Percentiles rank a stretch among this genome's conserved stretches.
Conservation (phyloP, 768 basidiomycete species). For the Grammothele lineata region DNA sequence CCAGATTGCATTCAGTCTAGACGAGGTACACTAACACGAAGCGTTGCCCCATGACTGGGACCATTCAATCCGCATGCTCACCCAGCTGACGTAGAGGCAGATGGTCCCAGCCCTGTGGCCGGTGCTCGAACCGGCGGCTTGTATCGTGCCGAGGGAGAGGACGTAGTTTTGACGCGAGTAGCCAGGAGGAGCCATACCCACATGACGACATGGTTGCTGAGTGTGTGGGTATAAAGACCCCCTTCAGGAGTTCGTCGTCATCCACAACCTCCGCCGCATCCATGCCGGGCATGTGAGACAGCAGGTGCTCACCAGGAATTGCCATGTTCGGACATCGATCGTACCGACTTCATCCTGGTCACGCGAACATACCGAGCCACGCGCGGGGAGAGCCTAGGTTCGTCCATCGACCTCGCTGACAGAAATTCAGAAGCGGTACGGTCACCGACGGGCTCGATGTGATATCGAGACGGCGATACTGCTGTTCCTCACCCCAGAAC, state of each 20-base stretch:
- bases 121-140: background rate
- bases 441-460: slow-evolving; percentile 1
- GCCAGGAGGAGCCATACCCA: slow-evolving; percentile 1
- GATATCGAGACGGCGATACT: background rate
- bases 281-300: slow-evolving; percentile 5
- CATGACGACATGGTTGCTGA: slow-evolving; percentile 10
- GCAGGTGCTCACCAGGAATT: slow-evolving; percentile 2
- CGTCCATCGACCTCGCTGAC: background rate
- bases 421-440: slow-evolving; percentile 6
- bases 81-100: background rate
- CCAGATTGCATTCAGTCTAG: slow-evolving; percentile 8
- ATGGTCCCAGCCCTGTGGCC: background rate
- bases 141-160: no score
- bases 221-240: slow-evolving; percentile 24
- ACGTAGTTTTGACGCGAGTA: slow-evolving; percentile 1
- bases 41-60: slow-evolving; percentile 4
- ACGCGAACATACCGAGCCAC: no score
- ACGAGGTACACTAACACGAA: slow-evolving; percentile 5
- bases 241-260: slow-evolving; percentile 8
- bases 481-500: slow-evolving; percentile 4
- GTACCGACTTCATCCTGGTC: no score
- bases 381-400: background rate
- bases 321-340: background rate
- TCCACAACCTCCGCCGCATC: slow-evolving; percentile 9
- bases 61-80: slow-evolving; percentile 9